phyloP scores from a whole-genome alignment of 129 eudicot genomes.

The Centella asiatica region DNA sequence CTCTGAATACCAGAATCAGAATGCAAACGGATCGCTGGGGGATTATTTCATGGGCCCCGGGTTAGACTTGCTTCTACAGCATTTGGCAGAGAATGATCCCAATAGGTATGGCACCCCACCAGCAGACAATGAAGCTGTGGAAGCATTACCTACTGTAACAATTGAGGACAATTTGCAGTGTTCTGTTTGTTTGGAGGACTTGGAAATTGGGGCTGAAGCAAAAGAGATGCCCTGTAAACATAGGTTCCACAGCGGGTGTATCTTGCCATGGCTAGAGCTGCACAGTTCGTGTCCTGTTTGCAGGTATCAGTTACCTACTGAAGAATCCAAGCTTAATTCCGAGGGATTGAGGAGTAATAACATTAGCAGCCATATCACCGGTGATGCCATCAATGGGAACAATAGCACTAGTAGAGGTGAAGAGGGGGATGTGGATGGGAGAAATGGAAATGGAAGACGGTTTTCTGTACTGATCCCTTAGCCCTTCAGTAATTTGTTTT shows the following conservation, averaged over 20 bases:
- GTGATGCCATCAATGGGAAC: background rate
- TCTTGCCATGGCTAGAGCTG: conserved; percentile 83
- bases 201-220: conserved; percentile 52
- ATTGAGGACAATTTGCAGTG: conserved; percentile 50
- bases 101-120: conserved; percentile 88
- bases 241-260: conserved; percentile 65
- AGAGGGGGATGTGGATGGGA: conserved; percentile 22
- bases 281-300: conserved; percentile 89
- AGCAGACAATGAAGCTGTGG: conserved; percentile 62
- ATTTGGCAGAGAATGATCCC: conserved; percentile 79
- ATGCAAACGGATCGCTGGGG: conserved; percentile 47
- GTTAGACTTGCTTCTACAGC: conserved; percentile 60
- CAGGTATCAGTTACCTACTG: conserved; percentile 67
- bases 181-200: conserved; percentile 79
- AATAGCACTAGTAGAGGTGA: conserved; percentile 14
- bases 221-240: conserved; percentile 86
- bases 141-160: conserved; percentile 57
- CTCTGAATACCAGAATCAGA: conserved; percentile 17
- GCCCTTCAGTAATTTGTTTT: conserved; percentile 57
- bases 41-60: conserved; percentile 76
- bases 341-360: conserved; percentile 15
- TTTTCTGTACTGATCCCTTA: conserved; percentile 42
- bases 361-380: background rate
- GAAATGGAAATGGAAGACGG: conserved; percentile 38
- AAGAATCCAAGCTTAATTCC: conserved; percentile 47